phyloP scores from a whole-genome alignment of 495 filamentous ascomycete species.

The Cercophora sp. region DNA sequence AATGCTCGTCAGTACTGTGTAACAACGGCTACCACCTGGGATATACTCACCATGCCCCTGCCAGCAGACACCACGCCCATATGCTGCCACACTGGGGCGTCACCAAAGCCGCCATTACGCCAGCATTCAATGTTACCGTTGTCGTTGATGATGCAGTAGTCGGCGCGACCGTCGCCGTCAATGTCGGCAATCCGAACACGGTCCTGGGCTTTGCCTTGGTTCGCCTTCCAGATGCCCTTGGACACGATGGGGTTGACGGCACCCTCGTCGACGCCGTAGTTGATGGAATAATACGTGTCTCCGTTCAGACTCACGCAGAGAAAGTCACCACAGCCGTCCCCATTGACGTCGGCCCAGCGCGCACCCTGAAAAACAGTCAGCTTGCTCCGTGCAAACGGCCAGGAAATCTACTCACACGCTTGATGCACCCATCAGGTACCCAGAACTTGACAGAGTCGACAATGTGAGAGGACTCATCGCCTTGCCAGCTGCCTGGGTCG shows the following conservation, averaged over 20 bases:
- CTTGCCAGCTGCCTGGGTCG: background rate
- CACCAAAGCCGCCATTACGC: conserved; percentile 27
- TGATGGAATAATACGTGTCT: background rate
- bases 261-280: background rate
- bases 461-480: background rate
- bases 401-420: background rate
- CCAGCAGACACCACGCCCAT: conserved; percentile 17
- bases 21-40: no score
- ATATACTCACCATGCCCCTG: conserved; percentile 11
- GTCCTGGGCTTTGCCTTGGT: conserved; percentile 7
- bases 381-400: background rate
- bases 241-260: background rate
- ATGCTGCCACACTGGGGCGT: conserved; percentile 23
- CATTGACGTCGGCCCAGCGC: background rate
- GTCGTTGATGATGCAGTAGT: conserved; percentile 12
- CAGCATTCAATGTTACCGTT: conserved; percentile 20
- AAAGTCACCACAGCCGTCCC: background rate
- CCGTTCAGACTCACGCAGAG: background rate
- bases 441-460: background rate
- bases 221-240: background rate
- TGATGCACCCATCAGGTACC: background rate
- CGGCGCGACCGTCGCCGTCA: conserved; percentile 6
- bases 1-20: no score
- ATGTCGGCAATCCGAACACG: conserved; percentile 7
- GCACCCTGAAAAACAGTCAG: background rate